phyloP scores from a whole-genome alignment of 371 early-diverging fungal species.

The Chytridium lagenaria region DNA sequence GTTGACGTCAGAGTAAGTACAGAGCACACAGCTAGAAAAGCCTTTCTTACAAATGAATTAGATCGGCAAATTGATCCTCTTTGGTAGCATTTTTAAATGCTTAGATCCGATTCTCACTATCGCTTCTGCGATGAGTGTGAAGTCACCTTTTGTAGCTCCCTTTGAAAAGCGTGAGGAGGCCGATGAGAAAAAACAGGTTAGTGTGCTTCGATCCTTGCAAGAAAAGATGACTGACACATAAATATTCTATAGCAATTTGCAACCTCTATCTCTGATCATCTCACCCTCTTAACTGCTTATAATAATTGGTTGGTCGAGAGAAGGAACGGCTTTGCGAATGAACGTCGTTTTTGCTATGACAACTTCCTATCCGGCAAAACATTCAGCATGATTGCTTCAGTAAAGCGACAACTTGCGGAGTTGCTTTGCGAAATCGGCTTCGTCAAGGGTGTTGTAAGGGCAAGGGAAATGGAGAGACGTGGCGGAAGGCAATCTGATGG shows the following conservation, averaged over 20 bases:
- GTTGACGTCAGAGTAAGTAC: slow-evolving; percentile 71
- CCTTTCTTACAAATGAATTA: slow-evolving; percentile 25
- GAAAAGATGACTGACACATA: too few relatives aligned
- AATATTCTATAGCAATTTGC: slow-evolving; percentile 48
- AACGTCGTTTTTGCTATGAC: slow-evolving; percentile 45
- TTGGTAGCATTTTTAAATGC: slow-evolving; percentile 80
- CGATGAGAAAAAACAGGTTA: slow-evolving; percentile 55
- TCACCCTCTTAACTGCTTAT: slow-evolving; percentile 79
- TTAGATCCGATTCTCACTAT: slow-evolving; percentile 82
- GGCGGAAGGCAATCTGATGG: slow-evolving; percentile 42
- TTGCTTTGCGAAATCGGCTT: slow-evolving; percentile 78
- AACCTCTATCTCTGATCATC: slow-evolving; percentile 74
- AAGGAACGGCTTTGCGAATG: slow-evolving; percentile 47
- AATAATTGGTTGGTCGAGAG: slow-evolving; percentile 64
- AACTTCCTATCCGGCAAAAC: slow-evolving; percentile 47
- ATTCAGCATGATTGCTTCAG: slow-evolving; percentile 67
- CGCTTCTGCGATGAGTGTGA: slow-evolving; percentile 78
- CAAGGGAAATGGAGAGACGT: slow-evolving; percentile 41
- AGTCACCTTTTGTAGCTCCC: slow-evolving; percentile 75
- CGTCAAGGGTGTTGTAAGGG: slow-evolving; percentile 46
- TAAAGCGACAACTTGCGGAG: slow-evolving; percentile 79
- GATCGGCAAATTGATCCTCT: slow-evolving; percentile 87
- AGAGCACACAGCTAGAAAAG: too few relatives aligned
- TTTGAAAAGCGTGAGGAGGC: slow-evolving; percentile 70
- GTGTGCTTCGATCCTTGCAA: too few relatives aligned